A percentile compares a stretch with the other conserved stretches of the same genome.
phyloP scores from a whole-genome alignment of 768 basidiomycete species.

The Sporobolomyces pararoseus region DNA sequence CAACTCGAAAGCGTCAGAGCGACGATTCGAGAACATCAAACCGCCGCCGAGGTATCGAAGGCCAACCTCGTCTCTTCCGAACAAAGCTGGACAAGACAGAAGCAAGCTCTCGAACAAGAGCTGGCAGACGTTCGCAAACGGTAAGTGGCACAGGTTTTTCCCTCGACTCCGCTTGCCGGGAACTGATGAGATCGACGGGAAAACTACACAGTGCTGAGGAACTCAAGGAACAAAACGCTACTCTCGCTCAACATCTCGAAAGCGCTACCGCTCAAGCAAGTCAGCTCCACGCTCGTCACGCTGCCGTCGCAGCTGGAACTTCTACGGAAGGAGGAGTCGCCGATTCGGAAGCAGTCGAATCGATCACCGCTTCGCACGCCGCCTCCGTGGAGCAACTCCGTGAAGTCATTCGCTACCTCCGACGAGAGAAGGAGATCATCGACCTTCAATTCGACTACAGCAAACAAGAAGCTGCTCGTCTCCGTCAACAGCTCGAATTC shows the following conservation, averaged over 20 bases:
- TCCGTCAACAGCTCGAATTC: constrained; percentile 73
- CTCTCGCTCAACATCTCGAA: constrained; percentile 79
- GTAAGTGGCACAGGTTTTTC: too few species aligned
- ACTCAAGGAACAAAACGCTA: constrained; percentile 67
- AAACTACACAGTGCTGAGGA: constrained; percentile 69
- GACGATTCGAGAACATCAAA: constrained; percentile 59
- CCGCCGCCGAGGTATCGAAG: constrained; percentile 67
- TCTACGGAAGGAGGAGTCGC: constrained; percentile 50
- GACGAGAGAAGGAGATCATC: constrained; percentile 87
- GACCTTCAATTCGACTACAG: constrained; percentile 79
- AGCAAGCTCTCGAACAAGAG: constrained; percentile 72
- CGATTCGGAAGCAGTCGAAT: constrained; percentile 35
- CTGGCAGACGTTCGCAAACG: constrained; percentile 65
- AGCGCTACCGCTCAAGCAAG: constrained; percentile 75
- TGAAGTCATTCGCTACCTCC: constrained; percentile 66
- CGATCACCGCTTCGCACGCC: constrained; percentile 52
- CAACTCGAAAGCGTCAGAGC: constrained; percentile 59
- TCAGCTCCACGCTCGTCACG: constrained; percentile 55
- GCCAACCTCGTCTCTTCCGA: constrained; percentile 69
- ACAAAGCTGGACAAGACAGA: constrained; percentile 75
- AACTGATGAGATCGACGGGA: too few species aligned
- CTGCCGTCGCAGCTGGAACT: constrained; percentile 56
- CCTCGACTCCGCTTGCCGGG: too few species aligned
- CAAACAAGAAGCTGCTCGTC: constrained; percentile 68
- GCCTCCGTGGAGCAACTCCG: constrained; percentile 53